These are phyloP conservation scores for Mycena crocata DNA, from an alignment of 768 basidiomycete species.

Conservation along the genomic window DNA sequence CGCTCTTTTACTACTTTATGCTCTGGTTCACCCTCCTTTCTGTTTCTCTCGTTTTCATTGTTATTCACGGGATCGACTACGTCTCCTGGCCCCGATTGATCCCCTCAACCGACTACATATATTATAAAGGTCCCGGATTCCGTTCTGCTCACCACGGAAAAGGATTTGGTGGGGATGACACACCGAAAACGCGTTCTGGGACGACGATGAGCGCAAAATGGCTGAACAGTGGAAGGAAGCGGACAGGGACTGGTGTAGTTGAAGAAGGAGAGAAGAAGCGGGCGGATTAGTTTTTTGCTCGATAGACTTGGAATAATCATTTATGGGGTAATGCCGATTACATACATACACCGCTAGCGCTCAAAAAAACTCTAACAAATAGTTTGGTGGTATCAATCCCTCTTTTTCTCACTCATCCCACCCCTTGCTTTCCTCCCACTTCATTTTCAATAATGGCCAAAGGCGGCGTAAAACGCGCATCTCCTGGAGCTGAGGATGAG, in stretches of 20 bases:
- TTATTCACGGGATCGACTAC: slow-evolving; percentile 91
- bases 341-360: neutral
- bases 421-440: slow-evolving; percentile 28
- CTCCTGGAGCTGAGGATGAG: slow-evolving; percentile 82
- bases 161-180: slow-evolving; percentile 61
- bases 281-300: slow-evolving; percentile 54
- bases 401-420: slow-evolving; percentile 25
- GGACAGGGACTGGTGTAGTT: slow-evolving; percentile 70
- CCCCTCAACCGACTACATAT: slow-evolving; percentile 85
- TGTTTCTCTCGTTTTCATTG: slow-evolving; percentile 76
- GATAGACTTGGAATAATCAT: too few relatives aligned
- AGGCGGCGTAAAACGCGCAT: slow-evolving; percentile 77
- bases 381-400: slow-evolving; percentile 2
- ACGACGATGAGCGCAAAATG: slow-evolving; percentile 53
- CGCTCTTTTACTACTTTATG: slow-evolving; percentile 85
- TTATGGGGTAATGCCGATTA: neutral
- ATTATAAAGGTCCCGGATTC: slow-evolving; percentile 91
- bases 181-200: slow-evolving; percentile 43
- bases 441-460: slow-evolving; percentile 50
- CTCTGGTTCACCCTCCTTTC: slow-evolving; percentile 80
- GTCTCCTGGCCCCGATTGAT: slow-evolving; percentile 94
- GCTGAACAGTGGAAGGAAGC: slow-evolving; percentile 51
- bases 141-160: slow-evolving; percentile 82
- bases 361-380: neutral
- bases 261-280: slow-evolving; percentile 88